Percentiles rank a stretch among this genome's conserved stretches.
Conservation (phyloP, 139 green algal genomes). For the Picochlorum sp. region DNA sequence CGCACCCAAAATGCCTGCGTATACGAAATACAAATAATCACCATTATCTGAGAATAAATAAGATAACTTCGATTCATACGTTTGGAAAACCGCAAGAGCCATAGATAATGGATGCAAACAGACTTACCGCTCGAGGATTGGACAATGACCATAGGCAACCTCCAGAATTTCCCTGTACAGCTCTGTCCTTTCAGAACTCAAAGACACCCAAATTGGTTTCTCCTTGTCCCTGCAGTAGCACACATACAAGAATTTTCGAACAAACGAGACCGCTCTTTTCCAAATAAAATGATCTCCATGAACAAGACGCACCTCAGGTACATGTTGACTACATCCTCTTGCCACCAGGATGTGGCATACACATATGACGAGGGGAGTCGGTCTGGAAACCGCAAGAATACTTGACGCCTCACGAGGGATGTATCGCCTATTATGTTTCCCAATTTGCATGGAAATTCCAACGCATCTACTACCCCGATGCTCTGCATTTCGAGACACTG, state of each 20-base stretch:
- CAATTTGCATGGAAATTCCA: conserved; percentile 29
- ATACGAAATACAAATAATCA: not conserved
- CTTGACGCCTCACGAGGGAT: conserved; percentile 48
- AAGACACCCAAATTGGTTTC: conserved; percentile 75
- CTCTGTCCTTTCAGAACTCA: conserved; percentile 63
- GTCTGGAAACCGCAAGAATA: conserved; percentile 30
- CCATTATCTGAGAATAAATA: not conserved
- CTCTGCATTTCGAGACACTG: conserved; percentile 66
- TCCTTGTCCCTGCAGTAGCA: conserved; percentile 32
- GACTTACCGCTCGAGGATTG: conserved; percentile 28
- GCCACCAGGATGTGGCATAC: conserved; percentile 91
- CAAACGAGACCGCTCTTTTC: not conserved
- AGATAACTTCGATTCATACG: not conserved
- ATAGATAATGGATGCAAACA: not conserved
- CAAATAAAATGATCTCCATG: not conserved
- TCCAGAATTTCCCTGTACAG: conserved; percentile 66
- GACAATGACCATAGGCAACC: conserved; percentile 54
- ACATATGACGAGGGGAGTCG: conserved; percentile 49
- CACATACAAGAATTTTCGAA: too few relatives aligned
- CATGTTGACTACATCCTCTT: conserved; percentile 32
- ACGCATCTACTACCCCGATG: conserved; percentile 24
- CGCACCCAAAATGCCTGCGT: conserved; percentile 24
- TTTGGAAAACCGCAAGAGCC: not conserved
- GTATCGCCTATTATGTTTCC: too few relatives aligned
- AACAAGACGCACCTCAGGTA: conserved; percentile 38